Base-by-base conservation (phyloP, 768 basidiomycete genomes). In the Serendipita indica region DNA sequence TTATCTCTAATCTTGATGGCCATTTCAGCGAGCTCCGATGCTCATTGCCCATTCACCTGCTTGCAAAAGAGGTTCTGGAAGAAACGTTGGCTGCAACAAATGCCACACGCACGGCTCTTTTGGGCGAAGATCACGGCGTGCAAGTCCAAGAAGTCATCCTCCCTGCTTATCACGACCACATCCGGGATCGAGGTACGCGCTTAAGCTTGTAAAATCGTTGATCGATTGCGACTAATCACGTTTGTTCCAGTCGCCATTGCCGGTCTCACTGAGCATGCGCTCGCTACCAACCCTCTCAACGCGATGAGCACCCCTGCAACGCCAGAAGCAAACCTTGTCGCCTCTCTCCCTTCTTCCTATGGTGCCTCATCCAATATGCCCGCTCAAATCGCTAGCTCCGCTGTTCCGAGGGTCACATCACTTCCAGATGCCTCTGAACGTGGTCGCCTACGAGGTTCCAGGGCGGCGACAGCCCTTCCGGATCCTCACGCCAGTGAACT, bases 11-110 rank as follows among this genome's bases (percentile, higher is more conserved):
- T 67, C 75, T 76, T 4, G 94, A 97, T 67, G 92, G 92, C 0
- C 94, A 97, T 67, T 84, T 82, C 2, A 93, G 90, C 6, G 91
- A 97, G 69, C 75, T 98, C n/a, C 82, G 92, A 14, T 97, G 94
- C 69, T 91, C 91, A 1, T 76, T 97, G 3, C 94, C 94, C 0
- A 70, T 98, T 33, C 81, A 88, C 66, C 76, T 98, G 49, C 82
- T 97, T 22, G 84, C 92, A 63, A 67, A 77, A 60, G 74, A 79
- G 12, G 72, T 94, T 1, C 74, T 87, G 14, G 75, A 82, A 13
- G 92, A 96, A 67, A 85, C 89, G 1, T 76, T 83, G 33, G 74
- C 77, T 1, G 77, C 81, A 25, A 85, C 89, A 3, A 74, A 82
- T n/a, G 74, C 75, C 3, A 89, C 90, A 0, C 80, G 92, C 18